Base-by-base conservation (phyloP, 2,329 filamentous ascomycete genomes). In the Boeremia exigua region DNA sequence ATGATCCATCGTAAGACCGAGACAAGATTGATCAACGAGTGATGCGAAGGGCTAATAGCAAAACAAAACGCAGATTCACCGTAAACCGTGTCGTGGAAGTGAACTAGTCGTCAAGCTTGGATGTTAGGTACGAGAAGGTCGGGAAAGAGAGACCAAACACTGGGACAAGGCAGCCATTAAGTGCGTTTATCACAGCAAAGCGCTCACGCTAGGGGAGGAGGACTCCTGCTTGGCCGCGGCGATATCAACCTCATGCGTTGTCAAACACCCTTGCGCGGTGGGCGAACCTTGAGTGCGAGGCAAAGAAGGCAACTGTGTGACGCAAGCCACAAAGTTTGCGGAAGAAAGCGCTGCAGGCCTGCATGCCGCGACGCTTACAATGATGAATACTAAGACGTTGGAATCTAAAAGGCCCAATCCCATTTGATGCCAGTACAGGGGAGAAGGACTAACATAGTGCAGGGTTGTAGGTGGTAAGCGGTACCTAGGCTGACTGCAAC, bases 261-360 rank as follows among this genome's bases (percentile, higher is more conserved):
- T 56, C 43, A 53, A 34, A 12, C 15, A 11, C 34, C 14, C 9
- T 56, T 33, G 43, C 44, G 46, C 48, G 44, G 56, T 51, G 52
- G 53, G 58, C 53, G 52, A 54, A 54, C 36, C 6, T 27, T 14
- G 28, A 19, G 23, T 32, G n/a, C 17, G 27, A 65, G 62, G 60
- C 60, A 65, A 61, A 66, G 23, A 39, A 67, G 64, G 62, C 64
- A 65, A 64, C 53, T 17, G 54, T 51, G 56, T 64, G 48, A 59
- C 53, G 42, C 36, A 58, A 30, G 44, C 45, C 38, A 55, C 45
- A 7, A 28, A 48, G 12, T 27, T 37, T 10, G 33, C 34, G 23
- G 38, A 39, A 9, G 9, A 37, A 9, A 54, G 38, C 44, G 46
- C 45, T 29, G 15, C 6, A 12, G 17, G 29, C 34, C 52, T 45